phyloP scores from a whole-genome alignment of 352 stramenopile genomes.

The Phytophthora boehmeriae region DNA sequence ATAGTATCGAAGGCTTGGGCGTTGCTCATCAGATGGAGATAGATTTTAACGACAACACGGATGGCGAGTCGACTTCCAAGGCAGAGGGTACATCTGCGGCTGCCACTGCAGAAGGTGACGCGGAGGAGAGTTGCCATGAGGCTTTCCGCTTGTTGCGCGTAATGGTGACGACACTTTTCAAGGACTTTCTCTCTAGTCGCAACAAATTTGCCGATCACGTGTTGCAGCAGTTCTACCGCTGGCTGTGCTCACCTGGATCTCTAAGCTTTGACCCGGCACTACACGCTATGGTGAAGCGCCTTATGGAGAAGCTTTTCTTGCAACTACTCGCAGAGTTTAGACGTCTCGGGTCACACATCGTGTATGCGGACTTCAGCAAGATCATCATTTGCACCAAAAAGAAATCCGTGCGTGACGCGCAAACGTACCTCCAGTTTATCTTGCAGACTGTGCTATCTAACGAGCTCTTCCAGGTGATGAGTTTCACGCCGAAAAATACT shows the following conservation, averaged over 20 bases:
- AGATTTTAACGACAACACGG: constrained; percentile 58
- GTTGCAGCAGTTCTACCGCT: constrained; percentile 96
- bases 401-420: constrained; percentile 79
- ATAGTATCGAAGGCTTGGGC: constrained; percentile 72
- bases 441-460: constrained; percentile 90
- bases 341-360: constrained; percentile 93
- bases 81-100: constrained; percentile 12
- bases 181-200: constrained; percentile 91
- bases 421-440: constrained; percentile 96
- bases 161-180: constrained; percentile 94
- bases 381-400: constrained; percentile 79
- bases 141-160: constrained; percentile 92
- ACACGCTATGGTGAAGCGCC: constrained; percentile 91
- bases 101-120: constrained; percentile 47
- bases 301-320: constrained; percentile 96
- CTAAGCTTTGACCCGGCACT: constrained; percentile 95
- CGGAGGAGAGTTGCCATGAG: constrained; percentile 92
- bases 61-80: constrained; percentile 11
- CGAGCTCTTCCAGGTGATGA: constrained; percentile 85
- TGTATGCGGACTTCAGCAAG: constrained; percentile 89
- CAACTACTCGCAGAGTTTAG: constrained; percentile 95
- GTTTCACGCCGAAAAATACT: constrained; percentile 84
- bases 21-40: constrained; percentile 66
- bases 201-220: constrained; percentile 95
- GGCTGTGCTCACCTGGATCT: constrained; percentile 91